These are phyloP conservation scores for Podaxis pistillaris DNA, from an alignment of 768 basidiomycete species.

Conservation along the genomic window DNA sequence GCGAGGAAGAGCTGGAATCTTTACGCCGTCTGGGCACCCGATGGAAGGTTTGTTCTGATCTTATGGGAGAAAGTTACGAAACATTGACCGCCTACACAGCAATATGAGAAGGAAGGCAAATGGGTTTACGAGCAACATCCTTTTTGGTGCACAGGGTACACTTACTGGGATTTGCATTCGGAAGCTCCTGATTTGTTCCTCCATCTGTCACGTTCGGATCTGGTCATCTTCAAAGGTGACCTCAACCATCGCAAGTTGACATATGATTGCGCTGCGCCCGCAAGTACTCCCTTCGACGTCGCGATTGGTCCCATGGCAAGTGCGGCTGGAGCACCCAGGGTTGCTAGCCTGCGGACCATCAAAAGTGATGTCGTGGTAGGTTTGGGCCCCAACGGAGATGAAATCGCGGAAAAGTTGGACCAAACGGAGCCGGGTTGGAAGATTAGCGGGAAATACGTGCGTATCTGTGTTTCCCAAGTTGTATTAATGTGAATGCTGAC, in stretches of 20 bases:
- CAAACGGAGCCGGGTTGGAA: conserved; percentile 91
- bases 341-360: conserved; percentile 87
- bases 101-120: conserved; percentile 90
- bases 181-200: conserved; percentile 92
- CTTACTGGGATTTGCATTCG: conserved; percentile 82
- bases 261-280: conserved; percentile 83
- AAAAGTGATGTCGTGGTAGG: conserved; percentile 96
- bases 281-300: conserved; percentile 83
- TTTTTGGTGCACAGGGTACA: conserved; percentile 96
- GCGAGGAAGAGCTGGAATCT: conserved; percentile 78
- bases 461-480: conserved; percentile 22
- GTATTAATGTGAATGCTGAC: conserved; percentile 3
- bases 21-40: conserved; percentile 75
- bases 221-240: conserved; percentile 95
- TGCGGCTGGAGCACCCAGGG: conserved; percentile 80
- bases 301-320: conserved; percentile 94
- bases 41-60: conserved; percentile 70
- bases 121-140: conserved; percentile 95
- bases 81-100: conserved; percentile 34
- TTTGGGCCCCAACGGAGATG: conserved; percentile 65
- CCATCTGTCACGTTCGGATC: conserved; percentile 84
- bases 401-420: conserved; percentile 76
- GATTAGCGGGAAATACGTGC: conserved; percentile 94
- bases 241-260: conserved; percentile 90
- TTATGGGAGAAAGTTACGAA: neutral